Evolutionary conservation across 129 eudicot species (phyloP), one percentile per base, ranked within the genome.

Genomic region (Glebionis coronaria): DNA sequence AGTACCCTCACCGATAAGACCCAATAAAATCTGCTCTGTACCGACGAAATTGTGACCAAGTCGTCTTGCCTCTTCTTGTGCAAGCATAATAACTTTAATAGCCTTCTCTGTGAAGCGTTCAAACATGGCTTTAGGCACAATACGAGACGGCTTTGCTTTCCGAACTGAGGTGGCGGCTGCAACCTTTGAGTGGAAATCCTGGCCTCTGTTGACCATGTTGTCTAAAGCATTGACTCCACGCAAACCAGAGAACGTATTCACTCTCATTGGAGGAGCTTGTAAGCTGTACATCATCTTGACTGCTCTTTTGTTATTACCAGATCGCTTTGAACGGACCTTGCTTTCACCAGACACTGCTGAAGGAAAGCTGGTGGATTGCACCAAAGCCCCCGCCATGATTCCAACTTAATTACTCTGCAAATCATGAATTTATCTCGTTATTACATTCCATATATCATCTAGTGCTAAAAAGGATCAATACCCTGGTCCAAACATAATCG

Each of bases 61-160:
- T 60, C 96, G 65, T 69, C 94, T 88, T 15, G 97, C 93, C 82
- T 91, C 97, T 74, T 91, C 97, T 78, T 91, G 97, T 67, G 97
- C 96, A 81, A 88, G 96, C 97, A 88, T 91, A 29, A 91, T 91
- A 15, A 91, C 97, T 81, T 85, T 91, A 15, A 87, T 87, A 31
- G 97, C 97, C 72, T 91, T 91, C 66, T 91, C 93, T 25, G 97
- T 91, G 70, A 91, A 91, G 53, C 94, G 93, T 63, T 88, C 96
- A 78, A 91, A 91, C 96, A 87, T 85, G 40, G 94, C 96, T 75
- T 73, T 82, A 8, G 90, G 86, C 35, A 81, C 88, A 45, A 74
- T 59, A 51, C 87, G 75, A 69, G 69, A 12, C 25, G 76, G 78
- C 63, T 79, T 82, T 69, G 82, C 86, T 64, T 71, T 79, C 45